Evolutionary conservation across 2,329 filamentous ascomycete genomes (phyloP).

Genomic region (Emericellopsis atlantica): DNA sequence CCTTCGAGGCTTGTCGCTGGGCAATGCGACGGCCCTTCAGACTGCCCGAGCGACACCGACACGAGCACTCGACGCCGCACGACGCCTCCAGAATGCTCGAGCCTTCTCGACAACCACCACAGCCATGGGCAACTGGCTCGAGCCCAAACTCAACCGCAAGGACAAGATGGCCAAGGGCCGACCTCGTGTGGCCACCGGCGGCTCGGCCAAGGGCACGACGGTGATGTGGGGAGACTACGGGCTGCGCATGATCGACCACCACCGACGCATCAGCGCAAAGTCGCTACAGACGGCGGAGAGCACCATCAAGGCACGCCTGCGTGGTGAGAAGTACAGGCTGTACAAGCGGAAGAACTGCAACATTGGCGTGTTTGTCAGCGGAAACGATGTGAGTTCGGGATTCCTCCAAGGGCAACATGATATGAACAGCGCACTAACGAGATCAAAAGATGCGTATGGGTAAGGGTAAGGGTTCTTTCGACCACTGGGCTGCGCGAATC

Average conservation of each 20-base stretch:
- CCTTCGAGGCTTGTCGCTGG: conserved; percentile 36
- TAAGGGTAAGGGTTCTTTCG: conserved; percentile 95
- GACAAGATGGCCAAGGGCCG: conserved; percentile 87
- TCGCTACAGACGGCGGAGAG: conserved; percentile 88
- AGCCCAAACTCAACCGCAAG: conserved; percentile 63
- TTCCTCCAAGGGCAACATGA: neutral
- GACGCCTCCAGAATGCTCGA: conserved; percentile 35
- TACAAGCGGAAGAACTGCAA: conserved; percentile 89
- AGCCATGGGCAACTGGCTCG: conserved; percentile 61
- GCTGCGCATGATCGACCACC: conserved; percentile 83
- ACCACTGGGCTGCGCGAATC: conserved; percentile 88
- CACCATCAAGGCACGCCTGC: conserved; percentile 76
- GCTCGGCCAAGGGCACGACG: conserved; percentile 83
- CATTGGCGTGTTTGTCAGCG: conserved; percentile 88
- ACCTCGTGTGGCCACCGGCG: conserved; percentile 78
- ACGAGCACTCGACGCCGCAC: conserved; percentile 12
- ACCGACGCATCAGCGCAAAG: conserved; percentile 76
- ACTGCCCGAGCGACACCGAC: conserved; percentile 18
- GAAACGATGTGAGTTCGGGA: conserved; percentile 59
- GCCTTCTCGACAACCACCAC: conserved; percentile 60
- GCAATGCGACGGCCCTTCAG: conserved; percentile 22
- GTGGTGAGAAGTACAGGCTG: conserved; percentile 83
- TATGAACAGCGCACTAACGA: conserved; percentile 1
- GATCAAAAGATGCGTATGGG: conserved; percentile 73
- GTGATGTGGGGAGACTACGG: conserved; percentile 96